A percentile compares a stretch with the other conserved stretches of the same genome.
These are phyloP conservation scores for Salix brachista DNA, from an alignment of 345 rosid species.

Conservation along the genomic window DNA sequence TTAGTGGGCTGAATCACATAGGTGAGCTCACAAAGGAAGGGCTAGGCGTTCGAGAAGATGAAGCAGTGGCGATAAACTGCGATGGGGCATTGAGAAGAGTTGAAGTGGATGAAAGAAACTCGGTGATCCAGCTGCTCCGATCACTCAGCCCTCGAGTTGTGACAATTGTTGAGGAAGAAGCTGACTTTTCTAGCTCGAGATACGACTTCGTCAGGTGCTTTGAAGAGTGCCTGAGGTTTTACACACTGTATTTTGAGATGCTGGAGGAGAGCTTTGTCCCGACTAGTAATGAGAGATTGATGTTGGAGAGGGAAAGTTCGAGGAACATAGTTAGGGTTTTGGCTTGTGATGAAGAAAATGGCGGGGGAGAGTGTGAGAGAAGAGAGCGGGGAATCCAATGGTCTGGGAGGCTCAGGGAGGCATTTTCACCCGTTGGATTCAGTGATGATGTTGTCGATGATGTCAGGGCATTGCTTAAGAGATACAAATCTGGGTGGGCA, in stretches of 20 bases:
- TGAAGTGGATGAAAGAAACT: conserved; percentile 37
- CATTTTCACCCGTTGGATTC: conserved; percentile 35
- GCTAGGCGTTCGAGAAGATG: conserved; percentile 46
- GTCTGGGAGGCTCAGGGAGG: conserved; percentile 40
- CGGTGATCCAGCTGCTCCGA: conserved; percentile 35
- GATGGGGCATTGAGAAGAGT: conserved; percentile 52
- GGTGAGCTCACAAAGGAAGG: conserved; percentile 47
- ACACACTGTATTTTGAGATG: conserved; percentile 65
- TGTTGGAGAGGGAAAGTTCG: conserved; percentile 66
- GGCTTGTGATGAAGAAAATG: conserved; percentile 38
- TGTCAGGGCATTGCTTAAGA: conserved; percentile 65
- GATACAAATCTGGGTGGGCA: conserved; percentile 59
- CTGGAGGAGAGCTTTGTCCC: conserved; percentile 58
- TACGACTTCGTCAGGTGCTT: conserved; percentile 56
- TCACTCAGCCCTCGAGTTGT: conserved; percentile 48
- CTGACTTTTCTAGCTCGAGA: conserved; percentile 51
- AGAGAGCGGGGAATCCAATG: conserved; percentile 64
- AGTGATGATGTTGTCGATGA: conserved; percentile 72
- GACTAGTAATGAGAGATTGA: conserved; percentile 62
- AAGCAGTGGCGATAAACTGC: conserved; percentile 61
- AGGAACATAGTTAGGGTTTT: conserved; percentile 70
- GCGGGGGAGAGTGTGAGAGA: conserved; percentile 40
- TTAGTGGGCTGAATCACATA: conserved; percentile 37
- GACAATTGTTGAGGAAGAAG: conserved; percentile 75
- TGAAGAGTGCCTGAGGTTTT: conserved; percentile 65